phyloP scores from a whole-genome alignment of 2,329 filamentous ascomycete species.

The Paracoccidioides lutzii region DNA sequence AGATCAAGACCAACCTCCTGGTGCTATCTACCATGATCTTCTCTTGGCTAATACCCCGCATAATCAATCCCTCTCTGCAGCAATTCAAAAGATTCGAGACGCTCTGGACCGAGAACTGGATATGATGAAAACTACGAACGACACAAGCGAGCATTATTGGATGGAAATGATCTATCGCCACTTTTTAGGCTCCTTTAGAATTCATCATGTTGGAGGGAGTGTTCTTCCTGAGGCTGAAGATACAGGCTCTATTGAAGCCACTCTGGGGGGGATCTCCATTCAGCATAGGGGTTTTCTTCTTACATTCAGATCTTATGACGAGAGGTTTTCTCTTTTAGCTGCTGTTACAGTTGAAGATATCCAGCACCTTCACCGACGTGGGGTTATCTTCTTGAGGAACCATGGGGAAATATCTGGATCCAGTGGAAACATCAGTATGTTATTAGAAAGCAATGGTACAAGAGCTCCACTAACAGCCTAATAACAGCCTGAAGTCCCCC shows the following conservation, averaged over 20 bases:
- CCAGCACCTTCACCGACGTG: not conserved
- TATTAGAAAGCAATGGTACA: not conserved
- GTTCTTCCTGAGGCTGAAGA: not conserved
- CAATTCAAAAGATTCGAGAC: not conserved
- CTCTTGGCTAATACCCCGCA: not conserved
- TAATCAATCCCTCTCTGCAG: not conserved
- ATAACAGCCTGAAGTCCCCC: not conserved
- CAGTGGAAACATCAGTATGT: not conserved
- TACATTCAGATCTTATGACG: not conserved
- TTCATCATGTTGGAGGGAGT: not conserved
- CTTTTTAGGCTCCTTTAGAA: not conserved
- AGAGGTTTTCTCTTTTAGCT: not conserved
- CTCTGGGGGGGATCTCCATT: not conserved
- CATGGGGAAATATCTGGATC: not conserved
- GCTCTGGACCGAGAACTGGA: not conserved
- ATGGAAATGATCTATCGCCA: not conserved
- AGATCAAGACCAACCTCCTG: not conserved
- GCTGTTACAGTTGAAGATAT: not conserved
- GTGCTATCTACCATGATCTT: not conserved
- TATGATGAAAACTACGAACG: not conserved
- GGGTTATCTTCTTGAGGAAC: not conserved
- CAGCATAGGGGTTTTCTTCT: not conserved
- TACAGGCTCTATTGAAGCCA: not conserved
- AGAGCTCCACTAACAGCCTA: not conserved
- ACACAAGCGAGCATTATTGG: not conserved